phyloP scores from a whole-genome alignment of 2,329 filamentous ascomycete genomes.

The Fusarium sp. region DNA sequence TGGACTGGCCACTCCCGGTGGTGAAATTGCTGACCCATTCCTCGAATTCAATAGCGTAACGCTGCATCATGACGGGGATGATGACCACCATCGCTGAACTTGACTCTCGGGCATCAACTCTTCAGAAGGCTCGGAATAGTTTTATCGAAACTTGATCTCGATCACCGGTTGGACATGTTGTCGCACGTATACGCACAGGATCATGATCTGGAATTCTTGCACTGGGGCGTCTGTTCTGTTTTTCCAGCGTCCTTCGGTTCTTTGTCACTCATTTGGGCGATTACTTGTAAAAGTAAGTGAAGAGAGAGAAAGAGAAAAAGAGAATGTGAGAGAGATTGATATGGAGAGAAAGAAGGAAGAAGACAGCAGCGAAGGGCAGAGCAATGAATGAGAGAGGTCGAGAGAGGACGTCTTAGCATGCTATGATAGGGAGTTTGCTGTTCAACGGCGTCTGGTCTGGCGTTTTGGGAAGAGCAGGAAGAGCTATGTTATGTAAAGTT shows the following conservation, averaged over 20 bases:
- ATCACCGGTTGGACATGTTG: slow-evolving; percentile 28
- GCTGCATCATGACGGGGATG: slow-evolving; percentile 93
- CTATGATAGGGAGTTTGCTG: slow-evolving; percentile 27
- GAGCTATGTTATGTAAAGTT: slow-evolving; percentile 46
- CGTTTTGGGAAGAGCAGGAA: slow-evolving; percentile 47
- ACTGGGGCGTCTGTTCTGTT: slow-evolving; percentile 37
- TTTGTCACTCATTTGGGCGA: slow-evolving; percentile 40
- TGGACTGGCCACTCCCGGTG: slow-evolving; percentile 83
- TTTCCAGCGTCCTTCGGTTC: slow-evolving; percentile 37
- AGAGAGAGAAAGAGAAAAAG: slow-evolving; percentile 1
- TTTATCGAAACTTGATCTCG: slow-evolving; percentile 12
- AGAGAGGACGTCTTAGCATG: slow-evolving; percentile 34
- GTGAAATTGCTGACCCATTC: slow-evolving; percentile 87
- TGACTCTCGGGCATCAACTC: neutral
- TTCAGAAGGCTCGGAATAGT: slow-evolving; percentile 11
- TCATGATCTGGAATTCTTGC: slow-evolving; percentile 40
- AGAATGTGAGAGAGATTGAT: neutral
- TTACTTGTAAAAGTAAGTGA: slow-evolving; percentile 9
- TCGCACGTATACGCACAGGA: slow-evolving; percentile 38
- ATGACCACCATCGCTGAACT: slow-evolving; percentile 53
- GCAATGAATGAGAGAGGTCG: slow-evolving; percentile 19
- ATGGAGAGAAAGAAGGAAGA: neutral
- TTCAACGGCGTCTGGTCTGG: slow-evolving; percentile 45
- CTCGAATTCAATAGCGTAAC: slow-evolving; percentile 99
- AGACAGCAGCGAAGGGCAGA: slow-evolving; percentile 3